These are phyloP conservation scores for Mortierella sp. DNA, from an alignment of 371 early-diverging fungal genomes.

Conservation along the genomic window DNA sequence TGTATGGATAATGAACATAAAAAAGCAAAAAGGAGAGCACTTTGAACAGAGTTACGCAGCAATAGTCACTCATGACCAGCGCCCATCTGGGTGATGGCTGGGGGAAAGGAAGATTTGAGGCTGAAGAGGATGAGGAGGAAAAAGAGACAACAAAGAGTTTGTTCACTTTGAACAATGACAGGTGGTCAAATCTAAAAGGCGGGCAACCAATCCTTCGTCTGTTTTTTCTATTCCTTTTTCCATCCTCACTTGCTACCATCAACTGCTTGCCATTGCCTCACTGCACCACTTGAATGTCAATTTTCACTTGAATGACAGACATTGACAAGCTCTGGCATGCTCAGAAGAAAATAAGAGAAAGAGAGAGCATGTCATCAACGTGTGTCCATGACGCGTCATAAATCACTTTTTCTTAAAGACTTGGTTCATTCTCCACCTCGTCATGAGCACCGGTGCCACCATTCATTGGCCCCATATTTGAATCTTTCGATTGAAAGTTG, in stretches of 20 bases:
- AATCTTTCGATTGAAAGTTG: not conserved
- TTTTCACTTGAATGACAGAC: not conserved
- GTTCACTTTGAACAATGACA: too few relatives aligned
- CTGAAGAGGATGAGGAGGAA: not conserved
- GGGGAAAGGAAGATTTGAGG: not conserved
- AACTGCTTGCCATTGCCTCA: not conserved
- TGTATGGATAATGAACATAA: not conserved
- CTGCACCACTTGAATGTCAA: not conserved
- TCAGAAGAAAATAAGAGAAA: not conserved
- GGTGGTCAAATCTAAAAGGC: not conserved
- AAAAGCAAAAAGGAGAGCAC: not conserved
- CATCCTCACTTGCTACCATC: not conserved
- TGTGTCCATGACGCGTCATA: not conserved
- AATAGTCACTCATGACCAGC: not conserved
- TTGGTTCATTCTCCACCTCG: slow-evolving; percentile 13
- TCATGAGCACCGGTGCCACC: not conserved
- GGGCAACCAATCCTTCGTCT: not conserved
- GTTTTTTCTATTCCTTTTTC: not conserved
- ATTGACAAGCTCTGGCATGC: not conserved
- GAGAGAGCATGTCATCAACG: not conserved
- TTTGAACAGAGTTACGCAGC: not conserved
- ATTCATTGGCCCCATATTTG: not conserved
- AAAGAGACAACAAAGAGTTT: not conserved
- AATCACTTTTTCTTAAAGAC: not conserved
- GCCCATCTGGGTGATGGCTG: not conserved